Evolutionary conservation across 352 stramenopile species (phyloP).

Genomic region (Globisporangium splendens): DNA sequence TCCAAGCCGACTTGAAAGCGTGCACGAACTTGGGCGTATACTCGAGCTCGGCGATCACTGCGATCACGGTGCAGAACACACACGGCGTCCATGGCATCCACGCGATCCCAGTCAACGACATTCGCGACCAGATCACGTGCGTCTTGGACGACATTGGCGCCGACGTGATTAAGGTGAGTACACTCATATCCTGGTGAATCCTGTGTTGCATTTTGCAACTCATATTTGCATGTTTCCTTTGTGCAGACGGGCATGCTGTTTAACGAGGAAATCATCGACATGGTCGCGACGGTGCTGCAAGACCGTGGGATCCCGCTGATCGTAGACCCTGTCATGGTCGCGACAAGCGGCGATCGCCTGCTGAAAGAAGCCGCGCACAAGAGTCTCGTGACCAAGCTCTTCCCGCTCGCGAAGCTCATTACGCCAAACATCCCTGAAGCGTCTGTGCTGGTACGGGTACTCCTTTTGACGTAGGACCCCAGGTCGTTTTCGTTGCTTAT

Average conservation of each 20-base stretch:
- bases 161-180: slow-evolving; percentile 80
- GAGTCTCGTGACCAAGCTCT: slow-evolving; percentile 74
- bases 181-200: neutral
- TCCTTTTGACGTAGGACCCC: neutral
- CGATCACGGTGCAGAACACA: slow-evolving; percentile 89
- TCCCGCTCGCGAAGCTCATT: slow-evolving; percentile 85
- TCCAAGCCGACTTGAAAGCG: slow-evolving; percentile 93
- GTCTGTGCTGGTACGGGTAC: slow-evolving; percentile 68
- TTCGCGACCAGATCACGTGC: slow-evolving; percentile 79
- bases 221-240: neutral
- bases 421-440: slow-evolving; percentile 95
- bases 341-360: slow-evolving; percentile 82
- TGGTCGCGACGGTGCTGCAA: slow-evolving; percentile 59
- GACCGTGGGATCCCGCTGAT: slow-evolving; percentile 62
- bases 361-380: slow-evolving; percentile 71
- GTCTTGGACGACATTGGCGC: slow-evolving; percentile 88
- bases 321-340: slow-evolving; percentile 94
- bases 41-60: slow-evolving; percentile 87
- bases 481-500: slow-evolving; percentile 1
- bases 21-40: slow-evolving; percentile 84
- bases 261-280: slow-evolving; percentile 71
- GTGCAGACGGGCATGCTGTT: slow-evolving; percentile 89
- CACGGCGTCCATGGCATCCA: slow-evolving; percentile 48
- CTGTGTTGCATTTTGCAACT: neutral
- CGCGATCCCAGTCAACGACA: slow-evolving; percentile 50